Evolutionary conservation across 169 alveolate genomes (phyloP).

Genomic region (Eimeria brunetti): DNA sequence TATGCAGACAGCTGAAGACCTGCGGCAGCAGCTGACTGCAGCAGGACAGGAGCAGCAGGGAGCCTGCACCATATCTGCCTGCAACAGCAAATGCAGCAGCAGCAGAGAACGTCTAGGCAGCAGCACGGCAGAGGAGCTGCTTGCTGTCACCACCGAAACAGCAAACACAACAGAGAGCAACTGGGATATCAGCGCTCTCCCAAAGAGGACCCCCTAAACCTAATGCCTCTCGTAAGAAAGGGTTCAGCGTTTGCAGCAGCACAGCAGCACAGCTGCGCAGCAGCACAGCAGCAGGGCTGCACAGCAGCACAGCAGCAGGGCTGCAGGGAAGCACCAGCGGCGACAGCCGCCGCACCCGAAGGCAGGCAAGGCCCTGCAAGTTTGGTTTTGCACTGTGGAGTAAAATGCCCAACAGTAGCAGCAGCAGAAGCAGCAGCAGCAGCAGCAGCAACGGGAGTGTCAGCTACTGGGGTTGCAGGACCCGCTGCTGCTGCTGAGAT

Average conservation of each 20-base stretch:
- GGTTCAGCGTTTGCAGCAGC: slow-evolving; percentile 6
- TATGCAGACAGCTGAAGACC: not conserved
- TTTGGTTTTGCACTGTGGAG: too few relatives aligned
- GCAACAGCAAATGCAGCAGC: slow-evolving; percentile 49
- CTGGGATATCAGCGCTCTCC: not conserved
- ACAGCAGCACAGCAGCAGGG: not conserved
- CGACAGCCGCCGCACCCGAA: too few relatives aligned
- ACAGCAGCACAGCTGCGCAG: not conserved
- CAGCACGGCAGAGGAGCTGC: not conserved
- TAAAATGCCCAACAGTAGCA: not conserved
- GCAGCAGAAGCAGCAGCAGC: not conserved
- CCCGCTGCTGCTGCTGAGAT: too few relatives aligned
- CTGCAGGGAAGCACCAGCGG: not conserved
- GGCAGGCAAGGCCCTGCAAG: too few relatives aligned
- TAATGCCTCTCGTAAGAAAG: not conserved
- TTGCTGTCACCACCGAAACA: slow-evolving; percentile 12
- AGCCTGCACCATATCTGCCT: not conserved
- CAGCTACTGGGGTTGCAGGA: too few relatives aligned
- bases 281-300: not conserved
- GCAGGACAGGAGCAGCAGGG: slow-evolving; percentile 1
- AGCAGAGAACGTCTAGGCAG: not conserved
- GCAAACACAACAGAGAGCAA: slow-evolving; percentile 21
- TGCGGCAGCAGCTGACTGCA: not conserved
- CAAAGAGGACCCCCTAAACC: slow-evolving; percentile 2
- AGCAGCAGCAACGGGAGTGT: slow-evolving; percentile 2